Evolutionary conservation across 2,329 filamentous ascomycete species (phyloP).

Genomic region (Ophiocordyceps sinensis): DNA sequence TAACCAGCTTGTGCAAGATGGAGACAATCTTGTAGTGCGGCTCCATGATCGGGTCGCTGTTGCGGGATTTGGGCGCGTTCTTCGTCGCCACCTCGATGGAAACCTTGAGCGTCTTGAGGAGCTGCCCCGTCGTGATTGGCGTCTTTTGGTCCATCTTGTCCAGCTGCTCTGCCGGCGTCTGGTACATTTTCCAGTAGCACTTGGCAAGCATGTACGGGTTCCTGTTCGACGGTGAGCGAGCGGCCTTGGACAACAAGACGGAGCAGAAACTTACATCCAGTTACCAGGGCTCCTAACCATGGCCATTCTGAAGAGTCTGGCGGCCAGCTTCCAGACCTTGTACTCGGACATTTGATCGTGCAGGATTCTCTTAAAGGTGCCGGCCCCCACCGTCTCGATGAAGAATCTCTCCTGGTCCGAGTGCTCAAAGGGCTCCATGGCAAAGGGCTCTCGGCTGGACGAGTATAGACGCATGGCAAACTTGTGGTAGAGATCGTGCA

Average conservation of each 20-base stretch:
- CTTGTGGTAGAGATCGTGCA: constrained; percentile 44
- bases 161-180: constrained; percentile 28
- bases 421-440: constrained; percentile 46
- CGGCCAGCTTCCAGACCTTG: constrained; percentile 47
- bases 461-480: constrained; percentile 49
- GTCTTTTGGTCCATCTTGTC: constrained; percentile 25
- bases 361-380: constrained; percentile 36
- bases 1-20: constrained; percentile 67
- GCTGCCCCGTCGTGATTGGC: constrained; percentile 17
- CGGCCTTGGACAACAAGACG: neutral
- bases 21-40: constrained; percentile 87
- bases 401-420: constrained; percentile 42
- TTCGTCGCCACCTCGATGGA: constrained; percentile 34
- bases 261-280: constrained; percentile 35
- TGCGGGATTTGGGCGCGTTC: constrained; percentile 37
- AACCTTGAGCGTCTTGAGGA: constrained; percentile 36
- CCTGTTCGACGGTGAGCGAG: constrained; percentile 20
- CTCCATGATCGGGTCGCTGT: constrained; percentile 68
- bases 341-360: constrained; percentile 44
- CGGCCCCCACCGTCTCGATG: constrained; percentile 33
- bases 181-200: constrained; percentile 50
- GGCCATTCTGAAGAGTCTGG: constrained; percentile 39
- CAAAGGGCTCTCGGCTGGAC: constrained; percentile 46
- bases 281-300: constrained; percentile 37
- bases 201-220: constrained; percentile 48